Percentiles rank a stretch among this genome's conserved stretches.
These are phyloP conservation scores for Talaromyces thailandensis DNA, from an alignment of 495 filamentous ascomycete species.

Conservation along the genomic window DNA sequence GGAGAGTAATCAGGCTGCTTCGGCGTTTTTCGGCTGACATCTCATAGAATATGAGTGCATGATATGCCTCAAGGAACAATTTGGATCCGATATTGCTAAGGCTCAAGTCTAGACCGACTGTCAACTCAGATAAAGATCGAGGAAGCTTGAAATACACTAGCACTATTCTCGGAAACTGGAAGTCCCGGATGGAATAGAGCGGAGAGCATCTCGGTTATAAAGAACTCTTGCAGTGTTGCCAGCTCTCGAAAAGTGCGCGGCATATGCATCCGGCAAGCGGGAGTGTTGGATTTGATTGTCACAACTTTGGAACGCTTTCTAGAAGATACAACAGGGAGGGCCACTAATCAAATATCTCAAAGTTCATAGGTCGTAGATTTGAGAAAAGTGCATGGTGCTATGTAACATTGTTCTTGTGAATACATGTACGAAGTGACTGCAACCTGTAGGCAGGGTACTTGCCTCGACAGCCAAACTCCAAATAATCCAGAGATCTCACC, in stretches of 20 bases:
- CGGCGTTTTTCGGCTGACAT: neutral
- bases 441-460: neutral
- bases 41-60: neutral
- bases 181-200: neutral
- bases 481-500: neutral
- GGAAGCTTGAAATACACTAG: neutral
- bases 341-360: neutral
- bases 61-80: neutral
- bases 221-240: neutral
- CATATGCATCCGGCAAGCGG: neutral
- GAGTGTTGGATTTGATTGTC: neutral
- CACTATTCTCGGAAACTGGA: neutral
- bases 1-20: neutral
- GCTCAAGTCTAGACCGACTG: neutral
- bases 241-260: neutral
- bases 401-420: neutral
- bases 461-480: neutral
- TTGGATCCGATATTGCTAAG: neutral
- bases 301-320: neutral
- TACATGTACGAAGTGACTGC: neutral
- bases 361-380: neutral
- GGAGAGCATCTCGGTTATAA: neutral
- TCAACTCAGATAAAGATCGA: neutral
- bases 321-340: neutral
- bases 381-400: neutral